phyloP scores from a whole-genome alignment of 495 filamentous ascomycete species.

The Hypoxylon cercidicola region DNA sequence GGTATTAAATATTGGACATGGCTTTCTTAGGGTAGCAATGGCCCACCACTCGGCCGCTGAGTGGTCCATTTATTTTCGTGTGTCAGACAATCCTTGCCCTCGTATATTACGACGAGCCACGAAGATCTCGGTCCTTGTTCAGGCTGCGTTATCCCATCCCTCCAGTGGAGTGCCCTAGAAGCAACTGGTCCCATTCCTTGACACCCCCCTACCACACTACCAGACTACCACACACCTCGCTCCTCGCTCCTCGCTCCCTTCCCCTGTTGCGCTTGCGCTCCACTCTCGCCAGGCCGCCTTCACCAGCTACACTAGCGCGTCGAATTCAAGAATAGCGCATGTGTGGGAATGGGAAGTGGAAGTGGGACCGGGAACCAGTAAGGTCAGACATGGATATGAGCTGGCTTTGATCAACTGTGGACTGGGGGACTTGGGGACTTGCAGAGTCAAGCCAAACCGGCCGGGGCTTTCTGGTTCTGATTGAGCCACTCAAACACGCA shows the following conservation, averaged over 20 bases:
- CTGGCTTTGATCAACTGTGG: constrained; percentile 44
- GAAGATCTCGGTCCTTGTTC: constrained; percentile 45
- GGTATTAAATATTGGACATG: constrained; percentile 49
- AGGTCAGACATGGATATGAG: constrained; percentile 47
- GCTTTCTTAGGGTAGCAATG: constrained; percentile 44
- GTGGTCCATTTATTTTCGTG: constrained; percentile 52
- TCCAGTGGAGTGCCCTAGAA: constrained; percentile 47
- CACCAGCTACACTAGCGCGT: constrained; percentile 47
- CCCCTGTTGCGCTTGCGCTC: constrained; percentile 19
- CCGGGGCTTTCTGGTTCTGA: constrained; percentile 29
- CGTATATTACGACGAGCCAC: constrained; percentile 50
- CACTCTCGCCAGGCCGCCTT: constrained; percentile 44
- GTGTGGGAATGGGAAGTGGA: constrained; percentile 27
- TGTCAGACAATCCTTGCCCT: constrained; percentile 53
- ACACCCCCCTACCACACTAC: constrained; percentile 25
- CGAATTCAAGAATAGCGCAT: constrained; percentile 50
- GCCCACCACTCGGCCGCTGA: constrained; percentile 43
- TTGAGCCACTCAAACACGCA: constrained; percentile 47
- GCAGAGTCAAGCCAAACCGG: constrained; percentile 41
- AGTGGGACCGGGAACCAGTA: constrained; percentile 36
- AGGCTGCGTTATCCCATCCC: constrained; percentile 40
- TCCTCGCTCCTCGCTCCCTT: constrained; percentile 26
- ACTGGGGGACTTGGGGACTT: constrained; percentile 2
- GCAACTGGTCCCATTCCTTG: constrained; percentile 44
- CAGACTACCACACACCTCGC: background rate